Evolutionary conservation across 2,329 filamentous ascomycete species (phyloP), one percentile per base, ranked within the genome.

Genomic region (Botrytis byssoidea): DNA sequence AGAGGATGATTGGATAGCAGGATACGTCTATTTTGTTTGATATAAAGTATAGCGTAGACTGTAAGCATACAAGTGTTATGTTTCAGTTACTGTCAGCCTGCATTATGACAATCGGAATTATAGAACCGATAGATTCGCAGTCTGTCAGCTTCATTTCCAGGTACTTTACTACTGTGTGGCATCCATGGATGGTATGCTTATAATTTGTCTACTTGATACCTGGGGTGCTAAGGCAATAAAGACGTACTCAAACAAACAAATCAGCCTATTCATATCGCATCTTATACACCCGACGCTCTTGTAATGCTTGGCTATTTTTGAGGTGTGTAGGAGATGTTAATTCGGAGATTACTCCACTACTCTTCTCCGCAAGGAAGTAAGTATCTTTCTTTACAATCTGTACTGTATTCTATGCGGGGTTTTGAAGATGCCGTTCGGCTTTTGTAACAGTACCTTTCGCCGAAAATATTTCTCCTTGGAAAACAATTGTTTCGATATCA

Each of bases 51-150:
- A 25, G 48, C 20, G 66, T 42, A 42, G 10, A 18, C 48, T 40
- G 61, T 57, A 29, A 68, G 66, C 48, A 57, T 32, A 57, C 66
- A 68, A 57, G 22, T 42, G 48, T 57, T 42, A 20, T 68, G 18
- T 57, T 57, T 57, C 25, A 42, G 16, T 42, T 68, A 16, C 35
- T 55, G 48, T 68, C 48, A 68, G 66, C 66, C 57, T 68, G 35
- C 66, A 57, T 57, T 22, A 32, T 42, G n/a, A 37, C 10, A 16
- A 5, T 40, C 44, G 44, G 20, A 4, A 37, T 25, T 48, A 18
- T n/a, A 48, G 32, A 35, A 14, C 42, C 44, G 20, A 55, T 44
- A 48, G 3, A 14, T 25, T 66, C 35, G 5, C 1, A 57, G 20
- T 14, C 37, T 44, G 48, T 44, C 48, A 42, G 66, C 66, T 44